These are phyloP conservation scores for Cicer cuneatum DNA, from an alignment of 306 rosid genomes.

Conservation along the genomic window DNA sequence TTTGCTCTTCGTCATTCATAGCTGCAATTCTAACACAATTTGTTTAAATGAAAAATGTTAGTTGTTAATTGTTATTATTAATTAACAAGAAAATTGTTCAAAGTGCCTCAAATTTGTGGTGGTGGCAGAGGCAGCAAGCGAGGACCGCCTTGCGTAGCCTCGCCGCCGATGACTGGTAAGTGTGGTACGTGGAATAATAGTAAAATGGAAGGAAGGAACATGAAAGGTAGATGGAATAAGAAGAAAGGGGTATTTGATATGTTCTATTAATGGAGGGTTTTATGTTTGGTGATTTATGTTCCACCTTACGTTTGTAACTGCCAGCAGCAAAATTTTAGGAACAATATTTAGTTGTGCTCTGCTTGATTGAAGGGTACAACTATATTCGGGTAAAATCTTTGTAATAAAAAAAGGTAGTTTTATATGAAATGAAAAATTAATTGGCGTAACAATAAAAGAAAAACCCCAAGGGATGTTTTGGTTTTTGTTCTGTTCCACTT, in stretches of 20 bases:
- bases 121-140: constrained; percentile 51
- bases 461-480: no score
- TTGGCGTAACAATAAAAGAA: no score
- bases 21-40: no score
- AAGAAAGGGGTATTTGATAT: constrained; percentile 11
- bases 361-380: constrained; percentile 36
- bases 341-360: constrained; percentile 43
- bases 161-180: constrained; percentile 25
- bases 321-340: constrained; percentile 45
- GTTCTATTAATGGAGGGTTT: constrained; percentile 44
- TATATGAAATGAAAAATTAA: no score
- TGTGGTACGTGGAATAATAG: neutral
- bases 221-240: neutral
- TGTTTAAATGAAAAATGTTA: no score
- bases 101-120: neutral
- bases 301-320: constrained; percentile 69
- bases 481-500: neutral
- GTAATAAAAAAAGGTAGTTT: neutral
- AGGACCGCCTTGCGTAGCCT: constrained; percentile 37
- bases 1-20: constrained; percentile 24
- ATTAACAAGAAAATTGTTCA: neutral
- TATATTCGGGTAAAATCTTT: constrained; percentile 35
- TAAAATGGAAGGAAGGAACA: neutral
- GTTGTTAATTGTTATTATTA: neutral
- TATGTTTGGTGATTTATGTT: constrained; percentile 7